Base-by-base conservation (phyloP, 495 filamentous ascomycete genomes). In the Lasiosphaeriaceae sp. region DNA sequence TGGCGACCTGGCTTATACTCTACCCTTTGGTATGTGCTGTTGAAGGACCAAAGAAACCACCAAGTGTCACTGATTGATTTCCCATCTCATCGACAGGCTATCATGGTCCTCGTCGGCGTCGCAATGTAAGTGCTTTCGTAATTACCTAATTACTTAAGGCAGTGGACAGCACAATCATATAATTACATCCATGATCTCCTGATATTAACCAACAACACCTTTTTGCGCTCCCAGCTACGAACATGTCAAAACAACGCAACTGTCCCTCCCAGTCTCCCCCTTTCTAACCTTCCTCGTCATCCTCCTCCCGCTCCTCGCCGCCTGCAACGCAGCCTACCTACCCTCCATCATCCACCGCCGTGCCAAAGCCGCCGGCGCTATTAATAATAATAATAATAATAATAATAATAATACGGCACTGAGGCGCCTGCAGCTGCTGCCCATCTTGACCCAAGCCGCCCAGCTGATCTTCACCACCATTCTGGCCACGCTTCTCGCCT, bases 401-500 rank as follows among this genome's bases (percentile, higher is more conserved):
- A n/a, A n/a, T n/a, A n/a, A n/a, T n/a, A n/a, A n/a, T n/a, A n/a
- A n/a, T n/a, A n/a, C n/a, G n/a, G n/a, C n/a, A n/a, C n/a, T n/a
- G n/a, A n/a, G n/a, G n/a, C n/a, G n/a, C n/a, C n/a, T n/a, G n/a
- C n/a, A n/a, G 9, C 51, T 68, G 47, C 68, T 74, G 12, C 71
- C 73, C 23, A 59, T 71, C 24, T 67, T 69, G 46, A 41, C 73
- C 39, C 66, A 75, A 52, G 61, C 75, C 31, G 50, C 80, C 43
- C 74, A 77, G 23, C 75, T 77, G 43, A 70, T 79, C 46, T 60
- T 85, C 51, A 73, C 75, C 9, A 75, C 77, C 21, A 66, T 83
- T 46, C 62, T 88, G 24, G 78, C 81, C 20, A 85, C 84, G 3
- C 69, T 84, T 16, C 69, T 81, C 4, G 73, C 81, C n/a, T 73